Evolutionary conservation across 495 filamentous ascomycete genomes (phyloP).

Genomic region (Xylaria telfairii): DNA sequence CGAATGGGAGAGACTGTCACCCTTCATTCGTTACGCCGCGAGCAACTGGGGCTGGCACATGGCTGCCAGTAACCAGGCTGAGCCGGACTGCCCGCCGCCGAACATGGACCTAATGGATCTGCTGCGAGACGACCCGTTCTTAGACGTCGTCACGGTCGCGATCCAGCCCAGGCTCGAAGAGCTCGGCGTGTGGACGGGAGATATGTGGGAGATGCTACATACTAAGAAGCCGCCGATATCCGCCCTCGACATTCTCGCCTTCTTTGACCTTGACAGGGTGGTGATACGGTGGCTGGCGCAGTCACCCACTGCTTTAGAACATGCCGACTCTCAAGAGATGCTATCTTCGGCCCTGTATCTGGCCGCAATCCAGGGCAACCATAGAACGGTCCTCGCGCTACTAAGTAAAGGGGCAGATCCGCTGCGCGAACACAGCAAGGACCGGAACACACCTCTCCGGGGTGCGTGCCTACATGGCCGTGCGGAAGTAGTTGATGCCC

Average conservation of each 20-base stretch:
- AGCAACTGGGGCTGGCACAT: constrained; percentile 1
- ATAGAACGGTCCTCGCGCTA: not conserved
- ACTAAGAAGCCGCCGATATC: not conserved
- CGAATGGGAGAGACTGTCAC: not conserved
- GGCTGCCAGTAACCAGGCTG: not conserved
- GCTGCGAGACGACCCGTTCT: not conserved
- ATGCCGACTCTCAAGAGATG: not conserved
- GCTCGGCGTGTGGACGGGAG: not conserved
- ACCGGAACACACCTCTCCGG: not conserved
- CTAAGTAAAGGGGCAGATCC: constrained; percentile 9
- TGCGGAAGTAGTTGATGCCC: not conserved
- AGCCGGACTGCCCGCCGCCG: not conserved
- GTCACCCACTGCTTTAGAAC: not conserved
- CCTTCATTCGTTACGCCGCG: not conserved
- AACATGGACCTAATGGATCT: not conserved
- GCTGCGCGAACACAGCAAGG: not conserved
- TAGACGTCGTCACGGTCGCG: not conserved
- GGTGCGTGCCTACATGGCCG: not conserved
- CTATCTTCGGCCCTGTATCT: constrained; percentile 5
- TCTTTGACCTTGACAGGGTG: constrained; percentile 1
- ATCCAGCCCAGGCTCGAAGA: not conserved
- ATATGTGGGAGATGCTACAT: not conserved
- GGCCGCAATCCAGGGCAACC: not conserved
- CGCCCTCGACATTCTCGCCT: not conserved
- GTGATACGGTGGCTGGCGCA: not conserved